Conservation (phyloP, 805 yeast species). For the Candida gorgasii region DNA sequence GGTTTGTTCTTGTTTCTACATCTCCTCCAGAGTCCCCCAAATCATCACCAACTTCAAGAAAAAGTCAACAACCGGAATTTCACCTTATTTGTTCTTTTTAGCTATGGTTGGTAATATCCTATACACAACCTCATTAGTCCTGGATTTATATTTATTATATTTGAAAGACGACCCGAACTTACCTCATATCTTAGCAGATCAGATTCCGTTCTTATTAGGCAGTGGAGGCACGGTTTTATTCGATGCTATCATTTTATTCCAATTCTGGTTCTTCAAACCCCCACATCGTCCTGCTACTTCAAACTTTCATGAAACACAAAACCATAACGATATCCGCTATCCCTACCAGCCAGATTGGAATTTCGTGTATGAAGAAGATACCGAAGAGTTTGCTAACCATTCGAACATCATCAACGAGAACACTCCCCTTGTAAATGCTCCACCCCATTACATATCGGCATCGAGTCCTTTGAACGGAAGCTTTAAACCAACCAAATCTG, state of each 20-base stretch:
- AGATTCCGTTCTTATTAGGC: conserved; percentile 78
- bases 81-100: conserved; percentile 33
- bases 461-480: conserved; percentile 5
- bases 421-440: conserved; percentile 16
- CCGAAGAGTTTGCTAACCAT: conserved; percentile 7
- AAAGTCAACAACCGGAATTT: conserved; percentile 36
- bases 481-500: background rate
- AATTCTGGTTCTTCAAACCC: conserved; percentile 19
- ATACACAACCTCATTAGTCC: conserved; percentile 33
- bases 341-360: too few relatives aligned
- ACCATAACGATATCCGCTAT: too few relatives aligned
- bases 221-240: conserved; percentile 79
- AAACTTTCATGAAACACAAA: too few relatives aligned
- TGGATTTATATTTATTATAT: conserved; percentile 29
- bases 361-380: conserved; percentile 17
- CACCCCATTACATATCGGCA: conserved; percentile 18
- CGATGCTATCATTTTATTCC: conserved; percentile 35
- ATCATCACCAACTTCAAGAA: conserved; percentile 29
- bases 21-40: conserved; percentile 38
- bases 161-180: conserved; percentile 23
- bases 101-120: conserved; percentile 38
- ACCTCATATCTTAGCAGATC: conserved; percentile 49
- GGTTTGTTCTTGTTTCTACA: conserved; percentile 30
- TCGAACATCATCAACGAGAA: conserved; percentile 8
- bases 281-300: background rate